These are phyloP conservation scores for Nicotiana tabacum DNA, from an alignment of 257 asterid species.

Conservation along the genomic window DNA sequence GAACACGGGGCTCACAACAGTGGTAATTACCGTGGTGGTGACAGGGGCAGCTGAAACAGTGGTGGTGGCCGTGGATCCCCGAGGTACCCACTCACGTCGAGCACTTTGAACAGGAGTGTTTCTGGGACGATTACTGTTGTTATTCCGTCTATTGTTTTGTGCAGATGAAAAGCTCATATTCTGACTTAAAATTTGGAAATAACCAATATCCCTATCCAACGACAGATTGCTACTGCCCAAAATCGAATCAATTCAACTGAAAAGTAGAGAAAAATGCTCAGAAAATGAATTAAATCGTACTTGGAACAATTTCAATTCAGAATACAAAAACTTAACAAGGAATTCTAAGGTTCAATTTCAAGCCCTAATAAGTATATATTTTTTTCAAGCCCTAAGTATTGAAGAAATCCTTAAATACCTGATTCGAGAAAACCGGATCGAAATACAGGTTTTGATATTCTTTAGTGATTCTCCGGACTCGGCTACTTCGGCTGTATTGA, in stretches of 20 bases:
- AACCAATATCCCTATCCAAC: conserved; percentile 22
- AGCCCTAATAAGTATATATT: background rate
- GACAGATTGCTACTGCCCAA: conserved; percentile 1
- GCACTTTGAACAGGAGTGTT: conserved; percentile 33
- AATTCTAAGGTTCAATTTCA: background rate
- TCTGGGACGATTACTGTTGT: conserved; percentile 46
- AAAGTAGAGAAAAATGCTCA: background rate
- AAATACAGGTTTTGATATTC: background rate
- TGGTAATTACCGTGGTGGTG: conserved; percentile 15
- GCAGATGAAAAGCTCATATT: conserved; percentile 70
- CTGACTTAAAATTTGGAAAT: conserved; percentile 29
- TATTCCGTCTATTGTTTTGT: conserved; percentile 48
- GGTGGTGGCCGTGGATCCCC: conserved; percentile 39
- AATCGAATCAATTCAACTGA: background rate
- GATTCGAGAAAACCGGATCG: background rate
- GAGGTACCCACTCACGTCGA: conserved; percentile 82
- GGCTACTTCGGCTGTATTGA: background rate
- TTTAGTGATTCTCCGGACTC: background rate
- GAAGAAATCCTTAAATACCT: background rate
- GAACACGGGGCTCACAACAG: conserved; percentile 13
- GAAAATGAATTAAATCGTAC: background rate
- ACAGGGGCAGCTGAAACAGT: conserved; percentile 16
- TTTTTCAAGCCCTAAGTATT: background rate
- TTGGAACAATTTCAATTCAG: background rate
- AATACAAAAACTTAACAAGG: background rate